Percentiles rank a stretch among this genome's conserved stretches.
phyloP scores from a whole-genome alignment of 2,329 filamentous ascomycete genomes.

The Penicillium sumatraense region DNA sequence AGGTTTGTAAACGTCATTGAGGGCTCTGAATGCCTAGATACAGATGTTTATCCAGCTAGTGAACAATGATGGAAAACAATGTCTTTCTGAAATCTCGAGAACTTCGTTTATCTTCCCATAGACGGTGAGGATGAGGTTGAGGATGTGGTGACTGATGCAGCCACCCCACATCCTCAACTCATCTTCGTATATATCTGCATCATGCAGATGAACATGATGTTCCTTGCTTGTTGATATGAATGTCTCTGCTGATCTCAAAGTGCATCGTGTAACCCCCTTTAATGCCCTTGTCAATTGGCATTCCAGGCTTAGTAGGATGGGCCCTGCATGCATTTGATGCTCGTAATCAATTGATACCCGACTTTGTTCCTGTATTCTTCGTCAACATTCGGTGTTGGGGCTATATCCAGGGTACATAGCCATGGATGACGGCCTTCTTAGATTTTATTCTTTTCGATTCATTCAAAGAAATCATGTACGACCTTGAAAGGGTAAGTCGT shows the following conservation, averaged over 20 bases:
- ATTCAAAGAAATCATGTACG: not conserved
- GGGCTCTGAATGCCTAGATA: not conserved
- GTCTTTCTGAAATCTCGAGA: not conserved
- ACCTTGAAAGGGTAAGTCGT: constrained; percentile 3
- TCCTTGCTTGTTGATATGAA: not conserved
- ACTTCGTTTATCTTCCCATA: not conserved
- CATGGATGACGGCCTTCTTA: not conserved
- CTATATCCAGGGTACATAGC: not conserved
- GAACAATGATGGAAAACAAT: not conserved
- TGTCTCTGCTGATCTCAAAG: not conserved
- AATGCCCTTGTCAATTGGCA: not conserved
- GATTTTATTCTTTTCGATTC: not conserved
- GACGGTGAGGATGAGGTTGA: not conserved
- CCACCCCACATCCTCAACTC: too few species aligned
- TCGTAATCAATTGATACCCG: not conserved
- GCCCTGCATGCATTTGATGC: not conserved
- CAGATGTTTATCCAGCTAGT: not conserved
- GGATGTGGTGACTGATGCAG: not conserved
- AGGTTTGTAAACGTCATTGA: constrained; percentile 14
- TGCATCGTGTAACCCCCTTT: not conserved
- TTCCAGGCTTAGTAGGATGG: not conserved
- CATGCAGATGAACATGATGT: too few species aligned
- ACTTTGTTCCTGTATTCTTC: not conserved
- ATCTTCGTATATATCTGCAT: not conserved
- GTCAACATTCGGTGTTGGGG: not conserved